Evolutionary conservation across 345 rosid genomes (phyloP).

Genomic region (Syzygium aromaticum): DNA sequence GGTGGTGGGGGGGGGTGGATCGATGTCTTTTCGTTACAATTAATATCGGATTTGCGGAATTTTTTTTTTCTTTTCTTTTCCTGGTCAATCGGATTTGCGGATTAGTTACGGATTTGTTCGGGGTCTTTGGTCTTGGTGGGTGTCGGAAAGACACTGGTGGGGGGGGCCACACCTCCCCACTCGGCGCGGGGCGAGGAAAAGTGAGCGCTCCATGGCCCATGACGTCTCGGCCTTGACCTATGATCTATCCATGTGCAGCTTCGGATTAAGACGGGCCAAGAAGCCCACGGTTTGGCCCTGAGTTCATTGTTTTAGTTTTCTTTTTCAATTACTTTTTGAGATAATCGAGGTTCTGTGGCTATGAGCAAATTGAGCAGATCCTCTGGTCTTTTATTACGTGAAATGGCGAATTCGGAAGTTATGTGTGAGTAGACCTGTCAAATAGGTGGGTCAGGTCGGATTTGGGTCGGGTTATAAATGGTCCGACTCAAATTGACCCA

Average conservation of each 20-base stretch:
- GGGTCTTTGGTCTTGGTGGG: neutral
- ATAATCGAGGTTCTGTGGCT: neutral
- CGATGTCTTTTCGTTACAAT: neutral
- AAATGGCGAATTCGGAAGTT: neutral
- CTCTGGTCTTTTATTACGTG: neutral
- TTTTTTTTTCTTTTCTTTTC: no score
- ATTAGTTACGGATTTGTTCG: neutral
- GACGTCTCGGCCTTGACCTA: neutral
- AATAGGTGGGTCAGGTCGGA: no score
- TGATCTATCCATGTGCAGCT: neutral
- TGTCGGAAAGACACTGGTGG: neutral
- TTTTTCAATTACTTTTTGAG: neutral
- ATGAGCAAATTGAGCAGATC: neutral
- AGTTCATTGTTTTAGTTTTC: neutral
- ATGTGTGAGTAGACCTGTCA: neutral
- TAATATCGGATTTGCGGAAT: neutral
- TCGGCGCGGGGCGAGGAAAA: no score
- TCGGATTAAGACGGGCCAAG: neutral
- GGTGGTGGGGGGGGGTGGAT: neutral
- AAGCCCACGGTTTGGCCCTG: neutral
- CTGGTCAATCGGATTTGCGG: neutral
- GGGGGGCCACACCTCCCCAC: neutral
- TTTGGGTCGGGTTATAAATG: no score
- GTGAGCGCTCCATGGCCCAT: no score
- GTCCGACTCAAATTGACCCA: no score